phyloP scores from a whole-genome alignment of 1,284 basidiomycete species.

The Trametes hirsuta region DNA sequence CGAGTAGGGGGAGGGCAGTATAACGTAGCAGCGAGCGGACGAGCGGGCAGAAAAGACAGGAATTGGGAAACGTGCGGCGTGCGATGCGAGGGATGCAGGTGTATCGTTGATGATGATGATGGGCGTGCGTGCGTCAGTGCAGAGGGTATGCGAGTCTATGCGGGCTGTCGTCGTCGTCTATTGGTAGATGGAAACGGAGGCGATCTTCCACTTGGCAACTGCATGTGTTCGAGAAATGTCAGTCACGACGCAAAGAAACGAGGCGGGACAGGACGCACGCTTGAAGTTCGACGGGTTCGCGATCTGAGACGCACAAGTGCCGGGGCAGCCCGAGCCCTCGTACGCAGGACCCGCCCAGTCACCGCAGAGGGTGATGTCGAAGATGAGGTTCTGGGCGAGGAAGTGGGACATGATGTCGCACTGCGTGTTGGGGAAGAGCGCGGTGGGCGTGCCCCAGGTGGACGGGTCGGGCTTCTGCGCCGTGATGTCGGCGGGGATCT shows the following conservation, averaged over 20 bases:
- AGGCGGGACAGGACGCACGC: slow-evolving; percentile 41
- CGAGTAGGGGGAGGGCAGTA: slow-evolving; percentile 2
- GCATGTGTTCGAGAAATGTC: background rate
- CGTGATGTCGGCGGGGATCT: slow-evolving; percentile 74
- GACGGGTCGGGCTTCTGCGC: slow-evolving; percentile 58
- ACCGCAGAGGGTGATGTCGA: slow-evolving; percentile 74
- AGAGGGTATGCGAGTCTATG: slow-evolving; percentile 10
- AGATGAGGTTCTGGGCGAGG: slow-evolving; percentile 54
- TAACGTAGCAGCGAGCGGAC: slow-evolving; percentile 9
- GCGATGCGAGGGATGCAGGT: slow-evolving; percentile 2
- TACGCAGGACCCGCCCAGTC: slow-evolving; percentile 70
- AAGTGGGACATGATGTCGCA: slow-evolving; percentile 72
- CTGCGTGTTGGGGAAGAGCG: slow-evolving; percentile 60
- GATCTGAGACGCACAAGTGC: slow-evolving; percentile 69
- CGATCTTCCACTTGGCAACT: slow-evolving; percentile 60
- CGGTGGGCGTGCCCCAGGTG: slow-evolving; percentile 70
- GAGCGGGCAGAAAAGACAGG: background rate
- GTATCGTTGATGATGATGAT: background rate
- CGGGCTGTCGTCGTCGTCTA: slow-evolving; percentile 18
- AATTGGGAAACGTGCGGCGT: background rate
- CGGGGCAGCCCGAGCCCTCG: slow-evolving; percentile 60
- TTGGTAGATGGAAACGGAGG: slow-evolving; percentile 41
- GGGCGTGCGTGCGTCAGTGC: background rate
- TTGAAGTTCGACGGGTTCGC: slow-evolving; percentile 65
- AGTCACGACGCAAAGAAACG: background rate